A percentile compares a stretch with the other conserved stretches of the same genome.
phyloP scores from a whole-genome alignment of 2,329 filamentous ascomycete genomes.

The Exserohilum turcica region DNA sequence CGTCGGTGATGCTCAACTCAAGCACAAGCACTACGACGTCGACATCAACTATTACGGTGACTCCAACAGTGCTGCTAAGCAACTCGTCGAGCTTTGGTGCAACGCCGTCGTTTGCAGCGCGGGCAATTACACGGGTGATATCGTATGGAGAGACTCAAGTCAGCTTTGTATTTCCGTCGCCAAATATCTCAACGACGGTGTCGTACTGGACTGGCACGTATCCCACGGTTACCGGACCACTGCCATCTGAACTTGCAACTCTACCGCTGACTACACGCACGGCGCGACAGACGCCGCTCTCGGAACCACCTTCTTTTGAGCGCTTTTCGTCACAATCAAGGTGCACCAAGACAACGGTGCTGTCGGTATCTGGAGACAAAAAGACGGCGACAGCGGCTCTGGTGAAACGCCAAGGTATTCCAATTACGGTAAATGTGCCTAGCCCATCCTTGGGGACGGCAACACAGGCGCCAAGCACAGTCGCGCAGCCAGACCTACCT shows the following conservation, averaged over 20 bases:
- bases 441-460: neutral
- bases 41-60: neutral
- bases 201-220: constrained; percentile 44
- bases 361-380: constrained; percentile 8
- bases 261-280: constrained; percentile 32
- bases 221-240: constrained; percentile 32
- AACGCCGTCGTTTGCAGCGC: constrained; percentile 8
- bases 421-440: neutral
- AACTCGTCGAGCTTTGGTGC: neutral
- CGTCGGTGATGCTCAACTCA: neutral
- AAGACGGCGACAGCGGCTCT: neutral
- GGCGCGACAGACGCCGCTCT: constrained; percentile 26
- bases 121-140: constrained; percentile 32
- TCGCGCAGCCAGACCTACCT: constrained; percentile 7
- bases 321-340: constrained; percentile 18
- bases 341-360: constrained; percentile 21
- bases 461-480: neutral
- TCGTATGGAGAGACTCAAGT: constrained; percentile 29
- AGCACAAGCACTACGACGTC: neutral
- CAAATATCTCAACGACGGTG: constrained; percentile 35
- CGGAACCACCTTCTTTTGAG: constrained; percentile 25
- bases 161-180: constrained; percentile 39
- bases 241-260: constrained; percentile 29
- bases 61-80: too few species aligned
- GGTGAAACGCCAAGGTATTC: constrained; percentile 3